phyloP scores from a whole-genome alignment of 352 stramenopile genomes.

The Pythium rishiriense region DNA sequence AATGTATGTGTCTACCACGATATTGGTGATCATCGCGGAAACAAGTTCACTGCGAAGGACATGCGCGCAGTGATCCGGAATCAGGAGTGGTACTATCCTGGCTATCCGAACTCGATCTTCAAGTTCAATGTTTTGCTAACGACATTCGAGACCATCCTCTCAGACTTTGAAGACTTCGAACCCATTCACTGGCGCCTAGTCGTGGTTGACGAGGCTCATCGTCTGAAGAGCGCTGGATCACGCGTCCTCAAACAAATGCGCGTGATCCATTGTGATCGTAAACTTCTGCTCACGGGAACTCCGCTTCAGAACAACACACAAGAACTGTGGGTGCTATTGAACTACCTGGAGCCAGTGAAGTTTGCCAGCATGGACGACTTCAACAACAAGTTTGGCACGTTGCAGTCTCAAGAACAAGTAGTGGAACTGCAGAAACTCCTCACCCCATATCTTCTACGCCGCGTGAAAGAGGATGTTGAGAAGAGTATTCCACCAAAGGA shows the following conservation, averaged over 20 bases:
- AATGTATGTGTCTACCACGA: conserved; percentile 99
- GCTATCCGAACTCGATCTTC: conserved; percentile 90
- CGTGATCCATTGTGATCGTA: conserved; percentile 83
- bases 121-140: conserved; percentile 88
- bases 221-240: conserved; percentile 76
- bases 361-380: conserved; percentile 89
- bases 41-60: conserved; percentile 85
- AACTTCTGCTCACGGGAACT: conserved; percentile 96
- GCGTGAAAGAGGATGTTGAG: conserved; percentile 97
- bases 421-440: conserved; percentile 93
- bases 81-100: conserved; percentile 88
- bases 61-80: conserved; percentile 85
- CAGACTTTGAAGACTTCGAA: conserved; percentile 86
- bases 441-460: conserved; percentile 94
- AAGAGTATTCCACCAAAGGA: conserved; percentile 97
- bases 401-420: conserved; percentile 94
- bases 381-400: conserved; percentile 92
- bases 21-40: conserved; percentile 71
- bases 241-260: conserved; percentile 89
- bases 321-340: conserved; percentile 97
- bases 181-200: conserved; percentile 85
- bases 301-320: conserved; percentile 97
- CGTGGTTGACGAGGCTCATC: conserved; percentile 84
- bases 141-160: conserved; percentile 80
- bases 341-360: conserved; percentile 95